phyloP scores from a whole-genome alignment of 441 rosid genomes.

The Dalechampia spathulata region DNA sequence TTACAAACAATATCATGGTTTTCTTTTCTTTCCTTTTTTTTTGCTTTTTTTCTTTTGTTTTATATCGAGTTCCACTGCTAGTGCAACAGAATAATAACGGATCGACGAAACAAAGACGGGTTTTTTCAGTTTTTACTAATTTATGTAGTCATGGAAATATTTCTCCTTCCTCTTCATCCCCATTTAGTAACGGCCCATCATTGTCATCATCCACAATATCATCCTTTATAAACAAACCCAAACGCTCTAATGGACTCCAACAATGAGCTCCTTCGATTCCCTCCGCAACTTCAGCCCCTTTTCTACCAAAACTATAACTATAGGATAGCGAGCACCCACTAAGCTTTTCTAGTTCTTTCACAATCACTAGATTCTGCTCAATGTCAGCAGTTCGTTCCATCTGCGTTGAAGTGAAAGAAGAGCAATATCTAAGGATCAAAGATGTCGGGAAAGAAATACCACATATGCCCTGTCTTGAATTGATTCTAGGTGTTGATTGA shows the following conservation, averaged over 20 bases:
- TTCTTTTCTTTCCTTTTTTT: too few species aligned
- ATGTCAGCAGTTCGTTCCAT: slow-evolving; percentile 57
- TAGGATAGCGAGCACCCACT: slow-evolving; percentile 34
- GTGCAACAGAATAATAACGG: background rate
- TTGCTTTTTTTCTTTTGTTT: too few species aligned
- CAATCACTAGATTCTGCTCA: slow-evolving; percentile 38
- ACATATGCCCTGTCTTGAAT: too few species aligned
- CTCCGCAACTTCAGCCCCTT: too few species aligned
- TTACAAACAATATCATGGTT: slow-evolving; percentile 11
- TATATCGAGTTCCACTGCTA: too few species aligned
- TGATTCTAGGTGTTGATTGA: too few species aligned
- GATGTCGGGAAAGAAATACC: too few species aligned
- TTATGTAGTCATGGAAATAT: slow-evolving; percentile 5
- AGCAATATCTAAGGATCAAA: too few species aligned
- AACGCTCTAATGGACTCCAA: slow-evolving; percentile 29
- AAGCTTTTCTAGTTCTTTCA: slow-evolving; percentile 51
- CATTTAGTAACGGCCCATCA: background rate
- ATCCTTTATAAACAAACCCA: slow-evolving; percentile 19
- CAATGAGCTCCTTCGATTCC: slow-evolving; percentile 11
- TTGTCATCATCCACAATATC: slow-evolving; percentile 15
- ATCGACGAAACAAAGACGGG: background rate
- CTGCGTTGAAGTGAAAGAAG: slow-evolving; percentile 26
- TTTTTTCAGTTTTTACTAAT: too few species aligned
- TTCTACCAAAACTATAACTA: slow-evolving; percentile 5
- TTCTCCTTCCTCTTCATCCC: slow-evolving; percentile 22